A percentile compares a stretch with the other conserved stretches of the same genome.
Conservation (phyloP, 768 basidiomycete genomes). For the Heimioporus sp. region DNA sequence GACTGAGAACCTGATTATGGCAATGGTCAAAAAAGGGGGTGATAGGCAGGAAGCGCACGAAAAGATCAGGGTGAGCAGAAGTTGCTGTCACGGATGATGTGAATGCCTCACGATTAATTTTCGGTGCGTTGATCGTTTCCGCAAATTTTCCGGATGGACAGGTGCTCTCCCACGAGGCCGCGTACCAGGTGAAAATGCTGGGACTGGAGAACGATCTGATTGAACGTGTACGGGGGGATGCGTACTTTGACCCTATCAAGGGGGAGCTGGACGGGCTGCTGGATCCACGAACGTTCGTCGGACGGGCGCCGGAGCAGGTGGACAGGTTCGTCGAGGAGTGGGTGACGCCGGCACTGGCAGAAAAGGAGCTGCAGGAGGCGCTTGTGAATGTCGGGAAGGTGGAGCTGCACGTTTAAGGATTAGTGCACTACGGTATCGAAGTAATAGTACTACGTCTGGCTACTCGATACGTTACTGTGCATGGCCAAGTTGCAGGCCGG, state of each 20-base stretch:
- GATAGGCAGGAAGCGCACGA: slow-evolving; percentile 98
- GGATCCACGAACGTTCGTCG: slow-evolving; percentile 87
- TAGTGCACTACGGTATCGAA: too few species aligned
- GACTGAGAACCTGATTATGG: slow-evolving; percentile 99
- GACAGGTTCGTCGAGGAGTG: slow-evolving; percentile 83
- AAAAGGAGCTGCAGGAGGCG: slow-evolving; percentile 51
- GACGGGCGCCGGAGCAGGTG: slow-evolving; percentile 94
- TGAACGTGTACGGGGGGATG: slow-evolving; percentile 72
- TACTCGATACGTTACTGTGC: too few species aligned
- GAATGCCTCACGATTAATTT: slow-evolving; percentile 9
- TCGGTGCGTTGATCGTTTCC: slow-evolving; percentile 7
- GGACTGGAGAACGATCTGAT: slow-evolving; percentile 96
- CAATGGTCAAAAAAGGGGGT: slow-evolving; percentile 90
- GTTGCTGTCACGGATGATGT: slow-evolving; percentile 11
- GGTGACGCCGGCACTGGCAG: slow-evolving; percentile 80
- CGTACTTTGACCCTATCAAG: slow-evolving; percentile 91
- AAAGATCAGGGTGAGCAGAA: slow-evolving; percentile 73
- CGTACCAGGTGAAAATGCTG: slow-evolving; percentile 89
- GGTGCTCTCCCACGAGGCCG: slow-evolving; percentile 95
- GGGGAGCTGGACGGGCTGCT: slow-evolving; percentile 73
- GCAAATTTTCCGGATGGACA: slow-evolving; percentile 24
- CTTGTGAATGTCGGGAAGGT: slow-evolving; percentile 53
- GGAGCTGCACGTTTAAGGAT: slow-evolving; percentile 49
- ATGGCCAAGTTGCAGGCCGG: background rate
- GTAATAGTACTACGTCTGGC: too few species aligned